Base-by-base conservation (phyloP, 2,329 filamentous ascomycete genomes). In the Xylaria digitata region DNA sequence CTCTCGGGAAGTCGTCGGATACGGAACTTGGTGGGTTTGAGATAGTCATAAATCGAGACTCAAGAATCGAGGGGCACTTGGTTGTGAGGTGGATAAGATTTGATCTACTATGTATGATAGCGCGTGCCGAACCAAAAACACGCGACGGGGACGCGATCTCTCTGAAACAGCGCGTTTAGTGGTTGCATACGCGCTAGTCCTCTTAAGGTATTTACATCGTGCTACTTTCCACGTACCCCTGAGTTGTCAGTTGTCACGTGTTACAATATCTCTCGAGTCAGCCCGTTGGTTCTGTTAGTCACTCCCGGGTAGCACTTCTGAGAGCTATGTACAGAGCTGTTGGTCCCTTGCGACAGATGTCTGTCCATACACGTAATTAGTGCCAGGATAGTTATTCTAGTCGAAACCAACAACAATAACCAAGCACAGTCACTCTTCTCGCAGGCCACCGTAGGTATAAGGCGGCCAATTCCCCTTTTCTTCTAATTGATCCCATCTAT, bases 31-130 rank as follows among this genome's bases (percentile, higher is more conserved):
- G 43, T 19, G 40, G 26, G 7, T 59, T 59, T 13, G 17, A 13
- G 37, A 13, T 13, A 23, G 26, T 61, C 34, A n/a, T 34, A 11
- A 34, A 13, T 40, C 23, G n/a, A 42, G 17, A 45, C 37, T 30
- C 4, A 17, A 13, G 21, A 52, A 62, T 56, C 54, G 63, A 66
- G 67, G 61, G 65, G 66, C 21, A 55, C 26, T 26, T 26, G 5
- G 49, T 48, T n/a, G 26, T 19, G 15, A 17, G 57, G 68, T 63
- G 65, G 63, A 69, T 67, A 69, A 63, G 68, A 66, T 66, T 63
- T 63, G 71, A 74, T 70, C 68, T 65, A n/a, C n/a, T n/a, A n/a
- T n/a, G n/a, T n/a, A 17, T 8, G 6, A 40, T 46, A 61, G 68
- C 65, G 68, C 72, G 71, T 64, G 57, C 45, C 19, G 9, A 32